Base-by-base conservation (phyloP, 23 red algal genomes). In the Gracilariopsis chorda region DNA sequence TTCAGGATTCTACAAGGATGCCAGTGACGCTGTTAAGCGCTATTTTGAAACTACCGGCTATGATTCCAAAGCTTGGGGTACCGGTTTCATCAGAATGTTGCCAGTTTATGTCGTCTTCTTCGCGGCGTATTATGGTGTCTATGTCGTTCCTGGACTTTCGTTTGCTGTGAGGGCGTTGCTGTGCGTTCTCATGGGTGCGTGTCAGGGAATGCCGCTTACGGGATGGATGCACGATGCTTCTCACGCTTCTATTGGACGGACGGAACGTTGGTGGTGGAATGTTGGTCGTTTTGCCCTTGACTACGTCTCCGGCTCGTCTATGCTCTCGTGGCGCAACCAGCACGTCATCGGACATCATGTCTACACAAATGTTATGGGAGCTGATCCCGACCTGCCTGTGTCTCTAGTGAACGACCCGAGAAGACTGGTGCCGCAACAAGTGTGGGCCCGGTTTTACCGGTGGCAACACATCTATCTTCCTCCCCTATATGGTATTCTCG, bases 141-240 rank as follows among this genome's bases (percentile, higher is more conserved):
- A 63, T 44, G 25, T 52, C n/a, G 46, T 43, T 29, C 78, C n/a
- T 6, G 42, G 33, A 30, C 30, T 96, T 9, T 9, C 80, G 40
- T 44, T 87, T 36, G 25, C 80, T 60, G 29, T 20, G 51, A 78
- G 87, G 53, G 60, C 49, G 36, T 36, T 56, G 24, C 34, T 63
- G 40, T 79, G 87, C 33, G 24, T 87, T 40, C n/a, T 87, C 19
- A 35, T 92, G 25, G 94, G 94, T 35, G 76, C 62, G 60, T 92
- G 68, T 39, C 94, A 96, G 82, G 94, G 87, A 5, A 83, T 96
- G 77, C 94, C 94, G 61, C 70, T 96, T 25, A 92, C 87, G 48
- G 94, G 94, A 27, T 96, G 94, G 94, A 96, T 96, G 94, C 94
- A 96, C 73, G 94, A 96, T 82, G 83, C 94, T 25, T 96, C 94